phyloP scores from a whole-genome alignment of 2,329 filamentous ascomycete species.

The Chaetomium sp. region DNA sequence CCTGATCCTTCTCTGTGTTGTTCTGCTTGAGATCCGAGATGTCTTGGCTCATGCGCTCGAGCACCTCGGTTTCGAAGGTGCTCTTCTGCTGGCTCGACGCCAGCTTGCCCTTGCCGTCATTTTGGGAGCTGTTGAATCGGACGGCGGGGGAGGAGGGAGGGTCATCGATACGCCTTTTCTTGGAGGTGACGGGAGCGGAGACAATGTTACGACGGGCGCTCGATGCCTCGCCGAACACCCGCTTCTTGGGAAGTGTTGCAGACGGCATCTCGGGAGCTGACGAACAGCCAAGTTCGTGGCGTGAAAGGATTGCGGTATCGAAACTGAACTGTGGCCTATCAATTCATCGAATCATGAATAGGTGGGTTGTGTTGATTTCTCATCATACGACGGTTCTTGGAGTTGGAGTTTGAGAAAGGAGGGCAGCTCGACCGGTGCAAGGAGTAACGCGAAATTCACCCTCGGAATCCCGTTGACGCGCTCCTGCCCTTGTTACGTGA shows the following conservation, averaged over 20 bases:
- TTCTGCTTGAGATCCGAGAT: constrained; percentile 81
- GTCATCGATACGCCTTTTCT: constrained; percentile 81
- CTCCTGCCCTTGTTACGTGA: constrained; percentile 36
- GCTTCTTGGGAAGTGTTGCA: constrained; percentile 66
- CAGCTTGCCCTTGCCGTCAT: constrained; percentile 56
- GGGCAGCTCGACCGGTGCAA: neutral
- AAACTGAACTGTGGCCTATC: neutral
- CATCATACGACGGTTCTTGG: neutral
- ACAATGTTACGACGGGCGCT: constrained; percentile 64
- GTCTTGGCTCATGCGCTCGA: constrained; percentile 95
- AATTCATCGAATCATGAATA: constrained; percentile 6
- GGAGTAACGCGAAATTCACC: constrained; percentile 26
- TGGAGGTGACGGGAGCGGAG: constrained; percentile 59
- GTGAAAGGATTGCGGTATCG: neutral
- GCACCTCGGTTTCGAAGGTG: constrained; percentile 87
- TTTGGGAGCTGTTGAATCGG: constrained; percentile 65
- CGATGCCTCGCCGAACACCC: constrained; percentile 69
- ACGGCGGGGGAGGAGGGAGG: constrained; percentile 57
- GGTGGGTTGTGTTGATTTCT: neutral
- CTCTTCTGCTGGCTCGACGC: constrained; percentile 83
- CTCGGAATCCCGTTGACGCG: constrained; percentile 29
- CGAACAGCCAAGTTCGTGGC: neutral
- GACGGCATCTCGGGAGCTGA: constrained; percentile 36
- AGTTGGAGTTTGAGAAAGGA: neutral
- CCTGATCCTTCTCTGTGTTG: constrained; percentile 90